Percentiles rank a stretch among this genome's conserved stretches.
Conservation (phyloP, 140 eudicot species). For the Anethum foeniculum region DNA sequence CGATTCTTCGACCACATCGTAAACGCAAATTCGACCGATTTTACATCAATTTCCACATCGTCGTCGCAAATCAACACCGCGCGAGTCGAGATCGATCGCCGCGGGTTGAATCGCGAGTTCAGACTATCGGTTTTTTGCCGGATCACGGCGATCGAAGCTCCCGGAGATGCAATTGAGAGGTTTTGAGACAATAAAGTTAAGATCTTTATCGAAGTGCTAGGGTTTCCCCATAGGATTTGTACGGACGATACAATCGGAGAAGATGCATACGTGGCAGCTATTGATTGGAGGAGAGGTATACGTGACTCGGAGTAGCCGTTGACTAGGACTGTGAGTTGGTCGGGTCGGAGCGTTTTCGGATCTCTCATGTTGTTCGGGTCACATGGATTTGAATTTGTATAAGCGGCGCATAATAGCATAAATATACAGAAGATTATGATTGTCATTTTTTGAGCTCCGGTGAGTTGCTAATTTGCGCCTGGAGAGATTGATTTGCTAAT, state of each 20-base stretch:
- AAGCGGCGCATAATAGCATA: neutral
- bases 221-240: constrained; percentile 74
- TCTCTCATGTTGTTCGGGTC: constrained; percentile 25
- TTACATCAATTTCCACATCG: constrained; percentile 45
- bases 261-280: constrained; percentile 53
- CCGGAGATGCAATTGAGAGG: constrained; percentile 39
- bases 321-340: constrained; percentile 69
- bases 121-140: constrained; percentile 51
- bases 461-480: neutral
- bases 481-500: neutral
- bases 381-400: constrained; percentile 30
- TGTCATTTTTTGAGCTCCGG: neutral
- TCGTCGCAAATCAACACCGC: constrained; percentile 80
- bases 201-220: constrained; percentile 33
- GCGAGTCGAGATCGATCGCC: constrained; percentile 48
- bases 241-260: constrained; percentile 48
- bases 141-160: constrained; percentile 47
- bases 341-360: constrained; percentile 45
- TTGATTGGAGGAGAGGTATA: constrained; percentile 50
- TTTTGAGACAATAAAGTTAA: constrained; percentile 31
- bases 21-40: constrained; percentile 56
- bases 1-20: constrained; percentile 43
- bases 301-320: constrained; percentile 82
- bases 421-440: neutral
- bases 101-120: constrained; percentile 66